phyloP scores from a whole-genome alignment of 23 red algal genomes.

The Pyropia haitanensis region DNA sequence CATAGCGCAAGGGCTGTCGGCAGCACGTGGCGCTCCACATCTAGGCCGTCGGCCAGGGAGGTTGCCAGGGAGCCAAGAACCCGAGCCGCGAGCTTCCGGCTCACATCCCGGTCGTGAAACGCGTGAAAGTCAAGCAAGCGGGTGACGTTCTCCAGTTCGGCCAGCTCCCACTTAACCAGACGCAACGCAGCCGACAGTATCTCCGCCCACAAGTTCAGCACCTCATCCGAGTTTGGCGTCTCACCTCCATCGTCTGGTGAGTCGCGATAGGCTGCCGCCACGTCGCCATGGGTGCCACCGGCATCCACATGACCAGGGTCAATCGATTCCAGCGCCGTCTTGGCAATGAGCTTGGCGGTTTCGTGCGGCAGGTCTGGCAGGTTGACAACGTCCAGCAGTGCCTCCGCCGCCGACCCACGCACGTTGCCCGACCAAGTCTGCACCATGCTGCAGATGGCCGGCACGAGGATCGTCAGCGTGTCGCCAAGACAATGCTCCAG shows the following conservation, averaged over 20 bases:
- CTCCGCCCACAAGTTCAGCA: constrained; percentile 15
- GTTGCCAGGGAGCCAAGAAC: neutral
- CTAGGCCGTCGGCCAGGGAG: neutral
- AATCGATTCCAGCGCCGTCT: constrained; percentile 38
- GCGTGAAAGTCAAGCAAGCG: constrained; percentile 2
- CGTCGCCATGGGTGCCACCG: too few species aligned
- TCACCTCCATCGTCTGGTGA: constrained; percentile 10
- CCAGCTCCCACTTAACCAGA: neutral
- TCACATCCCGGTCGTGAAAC: neutral
- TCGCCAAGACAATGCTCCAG: constrained; percentile 9
- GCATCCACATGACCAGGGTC: neutral
- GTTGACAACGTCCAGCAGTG: neutral
- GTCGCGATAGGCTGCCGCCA: too few species aligned
- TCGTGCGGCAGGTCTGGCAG: constrained; percentile 16
- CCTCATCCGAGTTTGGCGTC: constrained; percentile 22
- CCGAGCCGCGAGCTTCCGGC: constrained; percentile 9
- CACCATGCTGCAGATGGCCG: neutral
- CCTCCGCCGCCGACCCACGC: neutral
- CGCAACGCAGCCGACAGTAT: constrained; percentile 1
- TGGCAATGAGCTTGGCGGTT: constrained; percentile 51
- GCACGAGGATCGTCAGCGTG: neutral
- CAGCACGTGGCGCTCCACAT: neutral
- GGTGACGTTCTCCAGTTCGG: neutral
- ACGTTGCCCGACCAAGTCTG: neutral
- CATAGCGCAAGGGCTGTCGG: neutral